phyloP scores from a whole-genome alignment of 2,329 filamentous ascomycete species.

The Cytospora piceae region DNA sequence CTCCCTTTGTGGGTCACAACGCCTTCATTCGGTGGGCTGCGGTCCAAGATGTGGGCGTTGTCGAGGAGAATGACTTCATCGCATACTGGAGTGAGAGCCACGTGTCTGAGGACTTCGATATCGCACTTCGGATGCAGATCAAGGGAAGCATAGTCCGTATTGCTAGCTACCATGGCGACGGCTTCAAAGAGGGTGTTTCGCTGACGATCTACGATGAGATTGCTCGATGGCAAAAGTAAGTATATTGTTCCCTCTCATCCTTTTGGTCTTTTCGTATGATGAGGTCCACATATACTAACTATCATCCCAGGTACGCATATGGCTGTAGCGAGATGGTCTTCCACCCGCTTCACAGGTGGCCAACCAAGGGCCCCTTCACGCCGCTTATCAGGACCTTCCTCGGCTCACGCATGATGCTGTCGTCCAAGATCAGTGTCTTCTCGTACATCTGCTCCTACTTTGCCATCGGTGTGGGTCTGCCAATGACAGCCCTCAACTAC shows the following conservation, averaged over 20 bases:
- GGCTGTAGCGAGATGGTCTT: conserved; percentile 74
- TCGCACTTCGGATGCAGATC: conserved; percentile 72
- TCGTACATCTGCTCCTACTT: conserved; percentile 70
- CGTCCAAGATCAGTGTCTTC: conserved; percentile 72
- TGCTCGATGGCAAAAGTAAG: conserved; percentile 68
- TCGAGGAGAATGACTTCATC: conserved; percentile 61
- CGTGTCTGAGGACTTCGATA: conserved; percentile 80
- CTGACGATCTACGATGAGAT: conserved; percentile 75
- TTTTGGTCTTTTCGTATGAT: too few species aligned
- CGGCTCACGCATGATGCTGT: conserved; percentile 62
- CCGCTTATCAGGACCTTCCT: conserved; percentile 66
- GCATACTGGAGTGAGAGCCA: conserved; percentile 71
- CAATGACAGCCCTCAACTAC: conserved; percentile 72
- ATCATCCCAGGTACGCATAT: conserved; percentile 58
- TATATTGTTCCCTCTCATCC: neutral
- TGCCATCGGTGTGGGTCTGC: conserved; percentile 68
- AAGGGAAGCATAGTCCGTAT: conserved; percentile 69
- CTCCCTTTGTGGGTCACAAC: conserved; percentile 79
- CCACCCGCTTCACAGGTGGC: conserved; percentile 66
- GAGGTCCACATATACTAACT: neutral
- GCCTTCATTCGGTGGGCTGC: conserved; percentile 70
- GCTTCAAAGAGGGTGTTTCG: conserved; percentile 75
- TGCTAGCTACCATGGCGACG: conserved; percentile 68
- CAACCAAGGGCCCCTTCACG: conserved; percentile 65
- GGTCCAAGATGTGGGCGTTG: conserved; percentile 42